A percentile compares a stretch with the other conserved stretches of the same genome.
These are phyloP conservation scores for Sphagnurus paluster DNA, from an alignment of 1,284 basidiomycete species.

Conservation along the genomic window DNA sequence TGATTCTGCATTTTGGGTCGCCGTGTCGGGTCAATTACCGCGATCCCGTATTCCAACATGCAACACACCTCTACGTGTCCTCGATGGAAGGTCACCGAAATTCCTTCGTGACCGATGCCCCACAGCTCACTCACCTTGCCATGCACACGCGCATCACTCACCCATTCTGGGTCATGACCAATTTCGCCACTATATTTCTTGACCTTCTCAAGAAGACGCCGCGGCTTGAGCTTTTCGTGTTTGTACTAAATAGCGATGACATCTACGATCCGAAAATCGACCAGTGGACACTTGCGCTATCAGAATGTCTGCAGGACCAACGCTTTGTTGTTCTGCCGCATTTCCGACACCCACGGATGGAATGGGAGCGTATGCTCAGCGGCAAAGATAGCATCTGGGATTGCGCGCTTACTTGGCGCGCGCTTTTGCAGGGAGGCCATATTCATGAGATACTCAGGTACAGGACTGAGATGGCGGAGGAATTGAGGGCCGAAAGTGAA, in stretches of 20 bases:
- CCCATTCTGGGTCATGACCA: neutral
- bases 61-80: slow-evolving; percentile 33
- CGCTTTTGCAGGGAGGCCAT: slow-evolving; percentile 6
- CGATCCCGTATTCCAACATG: slow-evolving; percentile 30
- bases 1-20: slow-evolving; percentile 33
- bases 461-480: slow-evolving; percentile 5
- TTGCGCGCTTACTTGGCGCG: slow-evolving; percentile 19
- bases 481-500: slow-evolving; percentile 1
- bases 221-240: slow-evolving; percentile 24
- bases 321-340: slow-evolving; percentile 29
- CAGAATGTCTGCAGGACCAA: slow-evolving; percentile 21
- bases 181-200: slow-evolving; percentile 20
- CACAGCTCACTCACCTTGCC: slow-evolving; percentile 31
- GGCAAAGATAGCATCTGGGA: slow-evolving; percentile 22
- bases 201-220: slow-evolving; percentile 22
- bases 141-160: slow-evolving; percentile 28
- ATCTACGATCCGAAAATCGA: slow-evolving; percentile 3
- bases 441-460: neutral
- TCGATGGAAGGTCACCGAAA: slow-evolving; percentile 28
- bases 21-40: slow-evolving; percentile 31
- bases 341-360: slow-evolving; percentile 25
- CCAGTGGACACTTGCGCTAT: slow-evolving; percentile 21
- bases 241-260: slow-evolving; percentile 21
- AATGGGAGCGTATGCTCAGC: slow-evolving; percentile 28
- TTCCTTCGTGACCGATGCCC: slow-evolving; percentile 30